Base-by-base conservation (phyloP, 2,329 filamentous ascomycete species). In the Didymella keratinophila region DNA sequence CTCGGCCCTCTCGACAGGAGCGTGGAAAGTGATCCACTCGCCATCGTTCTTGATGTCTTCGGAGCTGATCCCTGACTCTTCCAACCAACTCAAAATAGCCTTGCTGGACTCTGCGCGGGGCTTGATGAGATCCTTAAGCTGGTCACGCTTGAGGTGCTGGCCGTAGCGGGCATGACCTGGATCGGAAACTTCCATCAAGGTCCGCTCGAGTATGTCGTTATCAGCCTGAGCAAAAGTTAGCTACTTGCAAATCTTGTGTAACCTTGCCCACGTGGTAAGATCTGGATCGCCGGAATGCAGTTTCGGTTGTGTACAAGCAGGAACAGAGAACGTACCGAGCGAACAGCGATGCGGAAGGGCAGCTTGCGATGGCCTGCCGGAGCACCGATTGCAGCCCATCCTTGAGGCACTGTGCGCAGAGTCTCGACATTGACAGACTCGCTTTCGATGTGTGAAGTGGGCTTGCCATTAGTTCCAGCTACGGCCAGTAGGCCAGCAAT, bases 21-120 rank as follows among this genome's bases (percentile, higher is more conserved):
- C 81, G 46, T 78, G 76, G 68, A 90, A 86, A 61, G 82, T 84
- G 66, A 90, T 79, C 87, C 87, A 89, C 71, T 88, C 83, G 58
- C 83, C 81, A 60, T 82, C 76, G 12, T 84, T 77, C 46, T 84
- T 76, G 16, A 87, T 79, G 3, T 78, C 74, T 3, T 74, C 58
- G 3, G 71, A 57, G 2, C 79, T 65, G 28, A 90, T 77, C 34
- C 81, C 82, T 52, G 84, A 80, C 23, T 78, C 68, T 28, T 76
- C 66, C 14, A 90, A 78, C 87, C 88, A 90, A 7, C 74, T 69
- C 3, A 84, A 62, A 18, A 90, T 81, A 2, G 78, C 78, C 27
- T 78, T 69, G 14, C 81, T 81, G 3, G 82, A 81, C 21, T 81
- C 78, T 0, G 77, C 70, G 3, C 79, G 75, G 0, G 87, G 86